A percentile compares a stretch with the other conserved stretches of the same genome.
Conservation (phyloP, 768 basidiomycete genomes). For the Coprinopsis marcescibilis region DNA sequence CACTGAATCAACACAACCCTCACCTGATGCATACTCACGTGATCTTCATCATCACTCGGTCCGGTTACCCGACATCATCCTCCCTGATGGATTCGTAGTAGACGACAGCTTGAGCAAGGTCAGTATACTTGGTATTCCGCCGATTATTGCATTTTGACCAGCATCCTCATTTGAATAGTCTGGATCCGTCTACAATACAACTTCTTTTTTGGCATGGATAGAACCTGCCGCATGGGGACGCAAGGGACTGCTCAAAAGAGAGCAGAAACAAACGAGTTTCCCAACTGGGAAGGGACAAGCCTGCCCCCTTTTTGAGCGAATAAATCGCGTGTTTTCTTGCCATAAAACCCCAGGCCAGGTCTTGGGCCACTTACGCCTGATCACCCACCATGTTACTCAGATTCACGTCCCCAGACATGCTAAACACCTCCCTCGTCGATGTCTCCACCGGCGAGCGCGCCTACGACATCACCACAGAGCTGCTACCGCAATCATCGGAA, state of each 20-base stretch:
- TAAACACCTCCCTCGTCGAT: conserved; percentile 49
- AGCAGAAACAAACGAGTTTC: conserved; percentile 35
- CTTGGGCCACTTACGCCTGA: conserved; percentile 9
- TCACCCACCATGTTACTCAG: conserved; percentile 44
- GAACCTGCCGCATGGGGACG: background rate
- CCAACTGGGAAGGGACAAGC: conserved; percentile 42
- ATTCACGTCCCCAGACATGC: conserved; percentile 53
- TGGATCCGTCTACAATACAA: too few relatives aligned
- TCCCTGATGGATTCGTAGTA: too few relatives aligned
- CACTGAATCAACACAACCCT: conserved; percentile 24
- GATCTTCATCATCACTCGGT: background rate
- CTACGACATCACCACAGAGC: conserved; percentile 44
- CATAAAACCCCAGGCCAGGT: background rate
- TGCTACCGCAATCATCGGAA: conserved; percentile 26
- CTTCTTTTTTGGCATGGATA: background rate
- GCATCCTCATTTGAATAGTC: too few relatives aligned
- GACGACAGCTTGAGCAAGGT: too few relatives aligned
- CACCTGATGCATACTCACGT: conserved; percentile 22
- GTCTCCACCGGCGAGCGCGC: conserved; percentile 43
- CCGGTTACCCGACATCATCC: too few relatives aligned
- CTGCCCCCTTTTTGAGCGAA: conserved; percentile 29
- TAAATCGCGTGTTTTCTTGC: conserved; percentile 7
- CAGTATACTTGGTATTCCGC: too few relatives aligned
- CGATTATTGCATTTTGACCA: too few relatives aligned
- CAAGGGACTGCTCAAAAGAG: conserved; percentile 3